Base-by-base conservation (phyloP, 1,139 yeast genomes). In the Nakaseomyces glabratus region DNA sequence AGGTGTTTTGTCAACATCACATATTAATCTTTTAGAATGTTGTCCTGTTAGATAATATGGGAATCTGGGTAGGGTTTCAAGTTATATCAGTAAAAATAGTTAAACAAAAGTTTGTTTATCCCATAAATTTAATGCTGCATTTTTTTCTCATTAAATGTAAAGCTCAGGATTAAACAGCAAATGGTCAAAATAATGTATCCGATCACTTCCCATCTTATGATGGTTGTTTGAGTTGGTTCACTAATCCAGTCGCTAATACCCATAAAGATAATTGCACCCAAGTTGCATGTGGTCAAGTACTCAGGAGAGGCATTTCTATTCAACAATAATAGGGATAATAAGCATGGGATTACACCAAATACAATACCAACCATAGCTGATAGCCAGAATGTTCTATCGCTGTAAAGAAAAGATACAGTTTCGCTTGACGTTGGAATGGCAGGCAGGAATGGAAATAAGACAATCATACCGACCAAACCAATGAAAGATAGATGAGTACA, bases 141-240 rank as follows among this genome's bases (percentile, higher is more conserved):
- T 22, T 33, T 33, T n/a, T 22, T 28, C 15, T 29, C 31, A 13
- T 31, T 21, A 11, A 40, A 37, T 2, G 46, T 38, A 24, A 47
- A 34, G n/a, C 47, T 45, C 21, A 50, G 35, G 22, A 46, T 35
- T 9, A 49, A 35, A 37, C 55, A 52, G 22, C 52, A 43, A 11
- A 48, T 29, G 12, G 52, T 43, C 24, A 52, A 35, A 35, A 44
- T 41, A 20, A 52, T 38, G 39, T 51, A 52, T 13, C 56, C 54
- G 20, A 52, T 45, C 22, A 51, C 55, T 39, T 52, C 57, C 54
- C 54, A 51, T 42, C 56, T 46, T 10, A 52, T 46, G 20, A 52
- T 48, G 8, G 49, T 47, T 8, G 55, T 49, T 35, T 47, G 50
- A 4, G 43, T 39, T 12, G 53, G 51, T 36, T 51, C 55, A 22